Percentiles rank a stretch among this genome's conserved stretches.
Conservation (phyloP, 805 yeast species). For the Barnettozyma californica region DNA sequence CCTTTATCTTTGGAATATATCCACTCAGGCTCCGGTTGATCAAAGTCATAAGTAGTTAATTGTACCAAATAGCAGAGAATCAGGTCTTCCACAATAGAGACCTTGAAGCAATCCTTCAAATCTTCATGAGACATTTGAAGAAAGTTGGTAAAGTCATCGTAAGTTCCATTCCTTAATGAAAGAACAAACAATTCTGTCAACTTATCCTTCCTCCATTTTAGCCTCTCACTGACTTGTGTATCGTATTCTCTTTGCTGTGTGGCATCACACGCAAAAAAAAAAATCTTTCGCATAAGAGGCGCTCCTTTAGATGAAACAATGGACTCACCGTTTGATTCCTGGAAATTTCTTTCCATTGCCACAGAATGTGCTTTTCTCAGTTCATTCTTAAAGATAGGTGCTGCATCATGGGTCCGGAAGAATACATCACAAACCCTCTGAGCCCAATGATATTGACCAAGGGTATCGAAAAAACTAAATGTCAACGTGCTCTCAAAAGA, state of each 20-base stretch:
- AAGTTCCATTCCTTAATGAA: slow-evolving; percentile 6
- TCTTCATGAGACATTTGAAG: slow-evolving; percentile 11
- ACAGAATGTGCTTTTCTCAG: slow-evolving; percentile 14
- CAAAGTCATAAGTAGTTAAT: slow-evolving; percentile 14
- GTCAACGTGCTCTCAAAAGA: slow-evolving; percentile 5
- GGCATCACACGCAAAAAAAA: slow-evolving; percentile 3
- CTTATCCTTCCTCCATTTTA: neutral
- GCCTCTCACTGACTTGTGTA: neutral
- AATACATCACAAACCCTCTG: slow-evolving; percentile 12
- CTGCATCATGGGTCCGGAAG: slow-evolving; percentile 3
- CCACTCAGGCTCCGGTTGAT: slow-evolving; percentile 8
- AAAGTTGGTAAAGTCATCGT: slow-evolving; percentile 15
- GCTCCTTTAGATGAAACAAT: slow-evolving; percentile 7
- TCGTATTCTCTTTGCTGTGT: neutral
- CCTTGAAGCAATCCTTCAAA: slow-evolving; percentile 5
- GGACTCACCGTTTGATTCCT: neutral
- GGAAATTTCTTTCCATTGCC: neutral
- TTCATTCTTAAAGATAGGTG: slow-evolving; percentile 18
- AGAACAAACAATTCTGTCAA: neutral
- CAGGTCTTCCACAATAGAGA: slow-evolving; percentile 4
- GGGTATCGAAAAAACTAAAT: slow-evolving; percentile 10
- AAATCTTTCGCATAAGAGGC: slow-evolving; percentile 8
- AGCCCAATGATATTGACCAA: slow-evolving; percentile 13
- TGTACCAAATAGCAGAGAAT: slow-evolving; percentile 12
- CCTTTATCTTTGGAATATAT: slow-evolving; percentile 1